These are phyloP conservation scores for Mimosa bimucronata DNA, from an alignment of 306 rosid genomes.

Conservation along the genomic window DNA sequence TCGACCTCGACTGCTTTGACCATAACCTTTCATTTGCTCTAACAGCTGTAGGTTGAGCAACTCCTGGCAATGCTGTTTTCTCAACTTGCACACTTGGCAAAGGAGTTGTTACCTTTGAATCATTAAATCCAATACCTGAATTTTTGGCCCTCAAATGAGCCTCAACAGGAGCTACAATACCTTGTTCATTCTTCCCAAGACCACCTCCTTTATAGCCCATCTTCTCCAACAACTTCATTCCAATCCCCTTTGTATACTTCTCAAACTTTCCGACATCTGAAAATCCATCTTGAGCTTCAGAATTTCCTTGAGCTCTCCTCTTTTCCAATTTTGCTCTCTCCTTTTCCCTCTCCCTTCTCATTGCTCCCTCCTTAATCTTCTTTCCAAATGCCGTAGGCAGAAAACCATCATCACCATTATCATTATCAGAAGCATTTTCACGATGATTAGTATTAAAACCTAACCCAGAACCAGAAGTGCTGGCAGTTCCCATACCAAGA, in stretches of 20 bases:
- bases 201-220: conserved; percentile 99
- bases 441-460: conserved; percentile 44
- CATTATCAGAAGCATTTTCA: conserved; percentile 40
- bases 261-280: conserved; percentile 68
- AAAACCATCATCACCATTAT: conserved; percentile 44
- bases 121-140: conserved; percentile 82
- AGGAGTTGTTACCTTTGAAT: conserved; percentile 53
- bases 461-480: conserved; percentile 54
- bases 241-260: conserved; percentile 86
- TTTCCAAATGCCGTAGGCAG: conserved; percentile 81
- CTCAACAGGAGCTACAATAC: conserved; percentile 79
- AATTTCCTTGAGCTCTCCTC: conserved; percentile 45
- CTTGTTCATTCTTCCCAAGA: conserved; percentile 88
- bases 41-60: conserved; percentile 40
- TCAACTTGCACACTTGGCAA: conserved; percentile 52
- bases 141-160: conserved; percentile 83
- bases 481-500: conserved; percentile 58
- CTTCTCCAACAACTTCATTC: conserved; percentile 74
- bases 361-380: conserved; percentile 82
- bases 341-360: conserved; percentile 66
- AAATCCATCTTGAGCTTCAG: conserved; percentile 33
- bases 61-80: conserved; percentile 41
- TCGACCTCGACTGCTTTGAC: conserved; percentile 55
- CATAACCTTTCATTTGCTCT: conserved; percentile 60
- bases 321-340: conserved; percentile 61